A percentile compares a stretch with the other conserved stretches of the same genome.
Evolutionary conservation across 192 early-diverging fungal species (phyloP).

Genomic region (Kickxella alabastrina): DNA sequence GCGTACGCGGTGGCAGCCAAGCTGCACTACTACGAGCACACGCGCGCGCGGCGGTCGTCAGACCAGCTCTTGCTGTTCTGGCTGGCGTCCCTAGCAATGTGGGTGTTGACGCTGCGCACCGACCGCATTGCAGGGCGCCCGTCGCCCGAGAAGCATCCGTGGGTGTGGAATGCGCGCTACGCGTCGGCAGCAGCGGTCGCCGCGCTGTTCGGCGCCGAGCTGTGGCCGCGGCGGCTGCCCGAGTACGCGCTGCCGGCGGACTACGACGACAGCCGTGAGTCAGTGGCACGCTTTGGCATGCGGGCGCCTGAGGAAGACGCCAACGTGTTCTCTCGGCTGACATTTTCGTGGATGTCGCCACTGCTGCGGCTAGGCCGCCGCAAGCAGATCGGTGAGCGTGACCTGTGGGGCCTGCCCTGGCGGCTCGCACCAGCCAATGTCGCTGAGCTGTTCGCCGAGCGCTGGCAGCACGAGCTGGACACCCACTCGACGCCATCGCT

Average conservation of each 20-base stretch:
- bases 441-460: slow-evolving; percentile 58
- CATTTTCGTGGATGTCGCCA: slow-evolving; percentile 86
- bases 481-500: slow-evolving; percentile 63
- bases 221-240: slow-evolving; percentile 13
- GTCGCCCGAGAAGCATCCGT: background rate
- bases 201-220: slow-evolving; percentile 17
- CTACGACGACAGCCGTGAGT: background rate
- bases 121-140: background rate
- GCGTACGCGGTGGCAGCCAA: slow-evolving; percentile 2
- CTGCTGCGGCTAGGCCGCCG: slow-evolving; percentile 72
- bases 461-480: slow-evolving; percentile 69
- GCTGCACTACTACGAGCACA: slow-evolving; percentile 29
- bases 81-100: slow-evolving; percentile 2
- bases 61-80: slow-evolving; percentile 26
- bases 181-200: slow-evolving; percentile 1
- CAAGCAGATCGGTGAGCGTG: slow-evolving; percentile 67
- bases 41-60: slow-evolving; percentile 12
- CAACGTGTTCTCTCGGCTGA: slow-evolving; percentile 75
- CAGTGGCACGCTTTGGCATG: background rate
- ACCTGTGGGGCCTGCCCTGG: slow-evolving; percentile 66
- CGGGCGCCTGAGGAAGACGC: slow-evolving; percentile 70
- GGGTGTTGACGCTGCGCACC: slow-evolving; percentile 22
- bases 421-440: slow-evolving; percentile 59
- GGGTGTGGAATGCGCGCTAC: slow-evolving; percentile 3
- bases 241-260: slow-evolving; percentile 15